A percentile compares a stretch with the other conserved stretches of the same genome.
These are phyloP conservation scores for Globisporangium nagaii DNA, from an alignment of 352 stramenopile species.

Conservation along the genomic window DNA sequence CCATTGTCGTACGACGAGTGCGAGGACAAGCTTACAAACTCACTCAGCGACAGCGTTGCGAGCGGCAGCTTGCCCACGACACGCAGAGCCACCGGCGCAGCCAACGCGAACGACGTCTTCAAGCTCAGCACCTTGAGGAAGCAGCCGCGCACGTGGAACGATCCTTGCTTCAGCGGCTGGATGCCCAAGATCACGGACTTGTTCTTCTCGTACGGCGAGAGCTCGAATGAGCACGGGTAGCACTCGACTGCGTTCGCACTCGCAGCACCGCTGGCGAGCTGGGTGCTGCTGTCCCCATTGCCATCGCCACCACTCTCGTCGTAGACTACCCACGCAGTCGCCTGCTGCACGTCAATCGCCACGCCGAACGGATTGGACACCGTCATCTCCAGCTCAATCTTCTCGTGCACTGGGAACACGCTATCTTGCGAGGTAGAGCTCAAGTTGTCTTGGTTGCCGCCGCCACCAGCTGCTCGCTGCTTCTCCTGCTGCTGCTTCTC, in stretches of 20 bases:
- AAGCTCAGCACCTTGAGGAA: slow-evolving; percentile 62
- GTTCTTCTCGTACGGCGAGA: slow-evolving; percentile 47
- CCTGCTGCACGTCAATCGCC: slow-evolving; percentile 51
- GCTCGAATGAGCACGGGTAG: slow-evolving; percentile 43
- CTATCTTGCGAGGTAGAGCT: slow-evolving; percentile 24
- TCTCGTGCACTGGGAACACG: slow-evolving; percentile 49
- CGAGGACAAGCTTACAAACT: slow-evolving; percentile 28
- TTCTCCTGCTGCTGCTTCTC: slow-evolving; percentile 38
- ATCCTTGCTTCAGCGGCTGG: slow-evolving; percentile 36
- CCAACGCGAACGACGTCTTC: slow-evolving; percentile 44
- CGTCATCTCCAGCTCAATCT: slow-evolving; percentile 45
- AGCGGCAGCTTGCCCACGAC: slow-evolving; percentile 45
- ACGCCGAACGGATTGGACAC: slow-evolving; percentile 70
- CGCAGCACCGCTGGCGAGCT: background rate
- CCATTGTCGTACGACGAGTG: slow-evolving; percentile 6
- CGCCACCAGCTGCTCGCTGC: slow-evolving; percentile 10
- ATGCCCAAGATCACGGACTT: slow-evolving; percentile 44
- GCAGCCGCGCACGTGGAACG: slow-evolving; percentile 42
- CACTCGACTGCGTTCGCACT: slow-evolving; percentile 32
- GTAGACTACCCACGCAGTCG: slow-evolving; percentile 44
- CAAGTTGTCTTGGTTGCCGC: slow-evolving; percentile 8
- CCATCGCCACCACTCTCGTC: background rate
- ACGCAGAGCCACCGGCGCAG: slow-evolving; percentile 19
- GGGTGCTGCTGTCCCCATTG: background rate
- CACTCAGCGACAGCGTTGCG: slow-evolving; percentile 37